Conservation (phyloP, 192 early-diverging fungal genomes). For the Podila clonocystis region DNA sequence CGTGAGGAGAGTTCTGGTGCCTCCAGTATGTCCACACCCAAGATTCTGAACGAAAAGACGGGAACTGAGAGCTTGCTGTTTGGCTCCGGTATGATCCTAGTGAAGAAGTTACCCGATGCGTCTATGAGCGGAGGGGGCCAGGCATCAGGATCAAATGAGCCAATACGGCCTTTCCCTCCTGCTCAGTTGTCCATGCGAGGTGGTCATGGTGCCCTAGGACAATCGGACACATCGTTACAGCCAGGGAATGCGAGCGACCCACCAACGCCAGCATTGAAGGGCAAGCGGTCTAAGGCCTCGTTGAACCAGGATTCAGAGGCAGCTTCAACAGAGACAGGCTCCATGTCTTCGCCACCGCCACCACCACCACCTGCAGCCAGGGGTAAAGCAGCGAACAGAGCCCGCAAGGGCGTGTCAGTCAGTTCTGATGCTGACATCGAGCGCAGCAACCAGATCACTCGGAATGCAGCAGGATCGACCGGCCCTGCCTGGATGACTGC, state of each 20-base stretch:
- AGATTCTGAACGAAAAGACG: not conserved
- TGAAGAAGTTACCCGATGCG: conserved; percentile 21
- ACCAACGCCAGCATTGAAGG: not conserved
- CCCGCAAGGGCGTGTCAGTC: conserved; percentile 2
- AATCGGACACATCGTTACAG: not conserved
- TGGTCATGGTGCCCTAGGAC: not conserved
- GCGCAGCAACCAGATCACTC: conserved; percentile 26
- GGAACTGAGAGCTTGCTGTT: conserved; percentile 20
- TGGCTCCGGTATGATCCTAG: conserved; percentile 41
- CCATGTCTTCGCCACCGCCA: not conserved
- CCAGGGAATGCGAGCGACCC: not conserved
- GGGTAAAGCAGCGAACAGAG: conserved; percentile 8
- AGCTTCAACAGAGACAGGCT: not conserved
- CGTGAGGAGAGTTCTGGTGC: not conserved
- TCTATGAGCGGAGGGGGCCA: not conserved
- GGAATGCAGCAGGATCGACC: conserved; percentile 3
- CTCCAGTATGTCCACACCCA: not conserved
- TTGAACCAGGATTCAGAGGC: not conserved
- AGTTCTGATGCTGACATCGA: conserved; percentile 36
- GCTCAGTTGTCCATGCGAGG: conserved; percentile 2
- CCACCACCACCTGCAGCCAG: conserved; percentile 2
- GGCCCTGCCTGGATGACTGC: conserved; percentile 28
- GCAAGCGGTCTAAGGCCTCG: not conserved
- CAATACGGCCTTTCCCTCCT: not conserved
- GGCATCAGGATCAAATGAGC: not conserved